Percentiles rank a stretch among this genome's conserved stretches.
phyloP scores from a whole-genome alignment of 116 monocot genomes.

The Papilionanthe hybrid region DNA sequence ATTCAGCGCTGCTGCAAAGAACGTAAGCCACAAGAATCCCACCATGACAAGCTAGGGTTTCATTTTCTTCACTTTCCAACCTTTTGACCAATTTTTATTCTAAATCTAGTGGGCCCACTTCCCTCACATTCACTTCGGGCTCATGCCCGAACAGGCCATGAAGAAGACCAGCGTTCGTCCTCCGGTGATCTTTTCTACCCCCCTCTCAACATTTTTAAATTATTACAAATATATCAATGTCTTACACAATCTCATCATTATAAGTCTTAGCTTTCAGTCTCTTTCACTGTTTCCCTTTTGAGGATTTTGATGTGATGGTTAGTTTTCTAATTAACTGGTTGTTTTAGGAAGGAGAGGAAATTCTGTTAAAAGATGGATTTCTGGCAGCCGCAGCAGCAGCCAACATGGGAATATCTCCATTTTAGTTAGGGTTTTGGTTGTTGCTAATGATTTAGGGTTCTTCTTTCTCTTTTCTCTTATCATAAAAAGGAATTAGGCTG shows the following conservation, averaged over 20 bases:
- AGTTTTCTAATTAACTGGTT: slow-evolving; percentile 1
- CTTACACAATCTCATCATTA: neutral
- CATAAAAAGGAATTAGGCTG: neutral
- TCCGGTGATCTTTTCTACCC: slow-evolving; percentile 41
- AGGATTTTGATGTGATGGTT: slow-evolving; percentile 15
- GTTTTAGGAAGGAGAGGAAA: slow-evolving; percentile 68
- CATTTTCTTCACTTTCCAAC: neutral
- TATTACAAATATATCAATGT: neutral
- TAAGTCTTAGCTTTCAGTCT: neutral
- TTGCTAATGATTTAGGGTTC: slow-evolving; percentile 16
- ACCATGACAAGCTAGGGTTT: slow-evolving; percentile 18
- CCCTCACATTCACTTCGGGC: slow-evolving; percentile 98
- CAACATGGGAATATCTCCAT: slow-evolving; percentile 84
- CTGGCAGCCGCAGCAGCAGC: slow-evolving; percentile 64
- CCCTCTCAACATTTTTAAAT: neutral
- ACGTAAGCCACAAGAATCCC: slow-evolving; percentile 40
- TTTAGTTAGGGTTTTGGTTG: slow-evolving; percentile 37
- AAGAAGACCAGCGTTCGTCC: slow-evolving; percentile 72
- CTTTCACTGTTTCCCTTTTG: slow-evolving; percentile 15
- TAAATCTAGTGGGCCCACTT: slow-evolving; percentile 91
- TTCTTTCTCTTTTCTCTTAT: neutral
- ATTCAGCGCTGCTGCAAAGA: slow-evolving; percentile 99
- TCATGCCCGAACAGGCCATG: slow-evolving; percentile 84
- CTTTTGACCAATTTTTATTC: neutral
- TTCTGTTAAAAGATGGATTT: slow-evolving; percentile 85